Evolutionary conservation across 192 early-diverging fungal species (phyloP).

Genomic region (Kickxella alabastrina): DNA sequence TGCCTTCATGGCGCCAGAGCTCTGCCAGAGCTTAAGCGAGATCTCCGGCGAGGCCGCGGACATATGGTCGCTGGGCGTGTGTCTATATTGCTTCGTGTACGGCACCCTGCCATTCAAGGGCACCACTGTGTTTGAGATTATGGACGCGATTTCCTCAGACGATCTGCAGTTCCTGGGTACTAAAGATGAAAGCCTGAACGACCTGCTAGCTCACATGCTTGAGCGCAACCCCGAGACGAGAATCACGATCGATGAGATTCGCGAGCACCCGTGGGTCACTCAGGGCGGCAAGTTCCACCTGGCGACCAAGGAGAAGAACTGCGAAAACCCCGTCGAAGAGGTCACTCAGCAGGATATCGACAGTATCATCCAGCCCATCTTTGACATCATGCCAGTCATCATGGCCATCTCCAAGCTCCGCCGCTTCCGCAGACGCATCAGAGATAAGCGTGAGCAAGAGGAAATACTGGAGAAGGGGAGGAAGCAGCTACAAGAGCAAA

Average conservation of each 20-base stretch:
- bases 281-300: slow-evolving; percentile 58
- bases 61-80: slow-evolving; percentile 87
- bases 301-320: slow-evolving; percentile 73
- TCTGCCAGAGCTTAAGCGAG: slow-evolving; percentile 26
- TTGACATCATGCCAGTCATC: slow-evolving; percentile 48
- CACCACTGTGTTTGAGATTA: slow-evolving; percentile 70
- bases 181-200: slow-evolving; percentile 52
- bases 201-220: slow-evolving; percentile 65
- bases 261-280: slow-evolving; percentile 80
- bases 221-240: slow-evolving; percentile 77
- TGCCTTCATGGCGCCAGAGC: slow-evolving; percentile 78
- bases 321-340: slow-evolving; percentile 61
- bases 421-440: slow-evolving; percentile 34
- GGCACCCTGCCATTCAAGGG: slow-evolving; percentile 81
- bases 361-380: slow-evolving; percentile 67
- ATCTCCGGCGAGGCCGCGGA: slow-evolving; percentile 64
- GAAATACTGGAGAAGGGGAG: slow-evolving; percentile 1
- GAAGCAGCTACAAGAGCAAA: slow-evolving; percentile 3
- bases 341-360: slow-evolving; percentile 85
- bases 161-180: slow-evolving; percentile 31
- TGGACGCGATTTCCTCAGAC: slow-evolving; percentile 61
- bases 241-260: slow-evolving; percentile 63
- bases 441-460: slow-evolving; percentile 31
- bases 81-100: slow-evolving; percentile 78
- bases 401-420: slow-evolving; percentile 46